phyloP scores from a whole-genome alignment of 805 yeast genomes.

The Candida xiaguanensis region DNA sequence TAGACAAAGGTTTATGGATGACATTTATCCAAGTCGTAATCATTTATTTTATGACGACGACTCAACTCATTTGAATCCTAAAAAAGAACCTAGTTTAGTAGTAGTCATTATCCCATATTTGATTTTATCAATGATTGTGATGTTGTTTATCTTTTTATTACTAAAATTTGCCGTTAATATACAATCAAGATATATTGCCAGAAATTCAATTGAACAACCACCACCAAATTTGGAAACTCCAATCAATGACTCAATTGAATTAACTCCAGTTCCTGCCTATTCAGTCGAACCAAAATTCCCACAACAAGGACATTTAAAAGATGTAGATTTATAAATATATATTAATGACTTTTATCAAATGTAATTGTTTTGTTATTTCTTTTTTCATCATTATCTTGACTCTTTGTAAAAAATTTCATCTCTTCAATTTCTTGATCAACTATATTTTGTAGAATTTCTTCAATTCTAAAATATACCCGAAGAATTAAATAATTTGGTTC shows the following conservation, averaged over 20 bases:
- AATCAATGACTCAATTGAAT: not conserved
- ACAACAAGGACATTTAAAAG: not conserved
- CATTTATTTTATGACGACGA: conserved; percentile 3
- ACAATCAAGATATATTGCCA: not conserved
- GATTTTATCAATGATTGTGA: not conserved
- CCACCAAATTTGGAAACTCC: not conserved
- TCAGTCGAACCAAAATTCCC: conserved; percentile 2
- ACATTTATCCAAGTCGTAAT: conserved; percentile 3
- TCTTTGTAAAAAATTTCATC: conserved; percentile 1
- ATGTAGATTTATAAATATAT: conserved; percentile 1
- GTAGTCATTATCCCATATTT: conserved; percentile 1
- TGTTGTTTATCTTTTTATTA: not conserved
- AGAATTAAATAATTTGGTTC: conserved; percentile 62
- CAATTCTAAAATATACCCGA: conserved; percentile 25
- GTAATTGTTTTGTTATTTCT: not conserved
- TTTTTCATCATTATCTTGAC: not conserved
- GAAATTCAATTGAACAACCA: not conserved
- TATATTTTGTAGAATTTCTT: conserved; percentile 16
- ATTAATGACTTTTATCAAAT: not conserved
- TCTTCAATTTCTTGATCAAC: conserved; percentile 11
- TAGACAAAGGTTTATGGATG: not conserved
- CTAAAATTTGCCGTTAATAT: not conserved
- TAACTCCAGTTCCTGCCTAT: conserved; percentile 4
- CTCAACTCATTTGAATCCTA: not conserved
- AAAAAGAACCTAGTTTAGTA: not conserved